Percentiles rank a stretch among this genome's conserved stretches.
These are phyloP conservation scores for Annulohypoxylon moriforme DNA, from an alignment of 495 filamentous ascomycete genomes.

Conservation along the genomic window DNA sequence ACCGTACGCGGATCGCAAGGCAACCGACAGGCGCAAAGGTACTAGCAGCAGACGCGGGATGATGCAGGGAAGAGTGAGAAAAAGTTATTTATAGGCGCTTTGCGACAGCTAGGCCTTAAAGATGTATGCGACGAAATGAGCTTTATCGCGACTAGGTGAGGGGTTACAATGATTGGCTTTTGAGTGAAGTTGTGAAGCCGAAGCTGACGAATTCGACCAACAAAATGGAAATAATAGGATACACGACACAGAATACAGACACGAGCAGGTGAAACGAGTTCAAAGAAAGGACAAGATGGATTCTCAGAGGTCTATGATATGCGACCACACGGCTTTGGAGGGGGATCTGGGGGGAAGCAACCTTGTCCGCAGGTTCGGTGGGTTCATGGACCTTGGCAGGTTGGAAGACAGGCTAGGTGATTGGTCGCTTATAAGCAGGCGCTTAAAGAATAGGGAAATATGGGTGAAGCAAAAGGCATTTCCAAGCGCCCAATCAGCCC, in stretches of 20 bases:
- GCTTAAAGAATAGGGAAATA: constrained; percentile 44
- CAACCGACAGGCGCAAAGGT: constrained; percentile 30
- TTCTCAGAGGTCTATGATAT: constrained; percentile 43
- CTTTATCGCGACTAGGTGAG: constrained; percentile 30
- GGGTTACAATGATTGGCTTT: constrained; percentile 41
- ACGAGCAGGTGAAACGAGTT: constrained; percentile 36
- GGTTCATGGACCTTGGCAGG: constrained; percentile 35
- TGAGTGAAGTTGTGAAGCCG: constrained; percentile 22
- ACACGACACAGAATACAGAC: constrained; percentile 28
- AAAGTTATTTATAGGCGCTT: constrained; percentile 49
- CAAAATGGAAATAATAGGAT: constrained; percentile 16
- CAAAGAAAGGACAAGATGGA: constrained; percentile 30
- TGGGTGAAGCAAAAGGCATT: constrained; percentile 37
- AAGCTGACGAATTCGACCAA: constrained; percentile 25
- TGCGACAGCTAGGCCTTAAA: constrained; percentile 26
- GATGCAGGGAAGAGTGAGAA: constrained; percentile 30
- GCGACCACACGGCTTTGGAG: constrained; percentile 39
- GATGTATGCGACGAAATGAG: background rate
- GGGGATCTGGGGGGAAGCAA: constrained; percentile 25
- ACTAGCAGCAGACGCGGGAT: constrained; percentile 39
- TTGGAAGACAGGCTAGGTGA: constrained; percentile 29
- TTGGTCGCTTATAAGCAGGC: constrained; percentile 36
- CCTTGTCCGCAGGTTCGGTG: constrained; percentile 33
- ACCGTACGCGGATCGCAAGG: constrained; percentile 28
- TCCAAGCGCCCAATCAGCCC: constrained; percentile 45